phyloP scores from a whole-genome alignment of 2,329 filamentous ascomycete species.

The Xylaria sp. region DNA sequence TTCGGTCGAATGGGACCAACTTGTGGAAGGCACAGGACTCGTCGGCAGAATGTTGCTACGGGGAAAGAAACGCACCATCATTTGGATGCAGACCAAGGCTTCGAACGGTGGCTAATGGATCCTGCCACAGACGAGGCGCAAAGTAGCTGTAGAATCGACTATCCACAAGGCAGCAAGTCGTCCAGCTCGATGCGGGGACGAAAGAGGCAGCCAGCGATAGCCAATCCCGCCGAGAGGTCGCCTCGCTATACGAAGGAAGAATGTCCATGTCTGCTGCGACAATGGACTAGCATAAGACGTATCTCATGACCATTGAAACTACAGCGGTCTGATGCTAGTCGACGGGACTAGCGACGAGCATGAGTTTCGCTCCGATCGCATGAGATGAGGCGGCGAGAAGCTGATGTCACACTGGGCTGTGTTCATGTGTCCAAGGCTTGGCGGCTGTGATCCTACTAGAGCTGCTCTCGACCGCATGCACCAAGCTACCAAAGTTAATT shows the following conservation, averaged over 20 bases:
- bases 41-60: too few species aligned
- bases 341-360: not conserved
- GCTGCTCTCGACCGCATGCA: not conserved
- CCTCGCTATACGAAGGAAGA: conserved; percentile 66
- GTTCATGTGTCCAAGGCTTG: conserved; percentile 23
- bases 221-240: conserved; percentile 61
- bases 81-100: conserved; percentile 56
- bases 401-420: conserved; percentile 29
- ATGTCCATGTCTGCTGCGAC: conserved; percentile 45
- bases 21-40: too few species aligned
- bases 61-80: conserved; percentile 52
- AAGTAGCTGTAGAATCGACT: conserved; percentile 61
- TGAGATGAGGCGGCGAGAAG: not conserved
- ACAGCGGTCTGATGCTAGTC: not conserved
- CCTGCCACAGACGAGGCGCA: conserved; percentile 63
- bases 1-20: not conserved
- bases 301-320: not conserved
- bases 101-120: conserved; percentile 57
- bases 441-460: conserved; percentile 11
- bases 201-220: conserved; percentile 60
- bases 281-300: not conserved
- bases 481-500: not conserved
- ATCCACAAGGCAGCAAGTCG: conserved; percentile 61
- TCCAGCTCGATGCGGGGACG: conserved; percentile 56
- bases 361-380: not conserved